Conservation (phyloP, 306 rosid genomes). For the Lupinus albus region DNA sequence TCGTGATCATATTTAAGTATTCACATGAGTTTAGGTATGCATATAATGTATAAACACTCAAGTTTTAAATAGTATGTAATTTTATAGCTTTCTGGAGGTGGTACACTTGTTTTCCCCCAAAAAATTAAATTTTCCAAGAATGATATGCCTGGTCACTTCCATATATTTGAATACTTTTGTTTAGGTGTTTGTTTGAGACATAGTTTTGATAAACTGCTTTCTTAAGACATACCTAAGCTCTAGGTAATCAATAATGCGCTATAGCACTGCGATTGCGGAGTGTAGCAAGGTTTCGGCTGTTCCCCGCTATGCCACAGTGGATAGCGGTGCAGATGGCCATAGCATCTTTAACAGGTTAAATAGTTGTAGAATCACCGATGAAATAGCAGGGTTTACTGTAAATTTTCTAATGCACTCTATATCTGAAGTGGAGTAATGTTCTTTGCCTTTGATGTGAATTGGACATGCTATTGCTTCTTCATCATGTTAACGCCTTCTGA, state of each 20-base stretch:
- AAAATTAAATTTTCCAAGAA: neutral
- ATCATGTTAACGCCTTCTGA: conserved; percentile 31
- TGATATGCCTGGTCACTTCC: neutral
- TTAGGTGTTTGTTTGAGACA: conserved; percentile 1
- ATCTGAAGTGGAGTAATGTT: neutral
- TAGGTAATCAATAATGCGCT: neutral
- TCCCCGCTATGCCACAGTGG: too few relatives aligned
- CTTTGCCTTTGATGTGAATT: conserved; percentile 2
- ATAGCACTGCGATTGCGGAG: too few relatives aligned
- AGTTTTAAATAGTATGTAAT: neutral
- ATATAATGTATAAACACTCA: neutral
- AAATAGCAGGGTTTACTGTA: too few relatives aligned
- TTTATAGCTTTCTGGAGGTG: neutral
- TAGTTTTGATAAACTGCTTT: neutral
- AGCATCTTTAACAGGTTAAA: too few relatives aligned
- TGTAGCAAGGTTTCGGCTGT: too few relatives aligned
- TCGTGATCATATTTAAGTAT: neutral
- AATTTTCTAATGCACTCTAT: too few relatives aligned
- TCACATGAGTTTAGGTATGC: neutral
- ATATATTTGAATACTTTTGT: neutral
- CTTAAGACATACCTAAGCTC: conserved; percentile 14
- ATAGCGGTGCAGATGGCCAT: too few relatives aligned
- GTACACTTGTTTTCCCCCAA: neutral
- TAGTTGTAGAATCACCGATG: too few relatives aligned
- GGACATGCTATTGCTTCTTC: neutral